Base-by-base conservation (phyloP, 1,139 yeast species). In the Blastobotrys petasosporus region DNA sequence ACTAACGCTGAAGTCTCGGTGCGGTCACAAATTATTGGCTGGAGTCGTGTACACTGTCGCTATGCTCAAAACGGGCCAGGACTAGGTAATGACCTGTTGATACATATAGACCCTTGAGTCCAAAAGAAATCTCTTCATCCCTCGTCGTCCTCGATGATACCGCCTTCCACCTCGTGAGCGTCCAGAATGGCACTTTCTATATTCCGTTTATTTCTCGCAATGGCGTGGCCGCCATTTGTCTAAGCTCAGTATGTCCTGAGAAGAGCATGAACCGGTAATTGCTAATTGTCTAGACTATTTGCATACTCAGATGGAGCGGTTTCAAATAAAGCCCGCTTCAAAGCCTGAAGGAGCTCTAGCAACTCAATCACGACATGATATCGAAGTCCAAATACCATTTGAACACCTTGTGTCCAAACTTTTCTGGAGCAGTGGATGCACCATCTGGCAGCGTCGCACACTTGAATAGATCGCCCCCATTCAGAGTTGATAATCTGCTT, bases 391-490 rank as follows among this genome's bases (percentile, higher is more conserved):
- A 53, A 59, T 85, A 85, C 94, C 95, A 85, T 43, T 67, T 64
- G 38, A 83, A 64, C 39, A 85, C 82, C 61, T 79, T 82, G 68
- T 71, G 75, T 0, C 95, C 95, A 61, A 79, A 85, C 60, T 85
- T 85, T 11, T 68, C 53, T 0, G 82, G 74, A 57, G 81, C 78
- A 16, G 74, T 65, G 4, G 88, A 79, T 0, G 94, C 94, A 0
- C 95, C 95, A n/a, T n/a, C n/a, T n/a, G n/a, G 83, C 88, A 10
- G 85, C 85, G 38, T 75, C 79, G 62, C 96, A 87, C 29, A 86
- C 79, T 53, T 69, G 74, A 50, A 90, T 87, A 62, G 85, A 94
- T 52, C 97, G 71, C 1, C 95, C 95, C 97, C 97, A 92, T 66
- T 92, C 97, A 63, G 94, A 82, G 62, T 84, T 87, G 62, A 92